Evolutionary conservation across 2,329 filamentous ascomycete genomes (phyloP).

Genomic region (Sporothrix brunneoviolacea): DNA sequence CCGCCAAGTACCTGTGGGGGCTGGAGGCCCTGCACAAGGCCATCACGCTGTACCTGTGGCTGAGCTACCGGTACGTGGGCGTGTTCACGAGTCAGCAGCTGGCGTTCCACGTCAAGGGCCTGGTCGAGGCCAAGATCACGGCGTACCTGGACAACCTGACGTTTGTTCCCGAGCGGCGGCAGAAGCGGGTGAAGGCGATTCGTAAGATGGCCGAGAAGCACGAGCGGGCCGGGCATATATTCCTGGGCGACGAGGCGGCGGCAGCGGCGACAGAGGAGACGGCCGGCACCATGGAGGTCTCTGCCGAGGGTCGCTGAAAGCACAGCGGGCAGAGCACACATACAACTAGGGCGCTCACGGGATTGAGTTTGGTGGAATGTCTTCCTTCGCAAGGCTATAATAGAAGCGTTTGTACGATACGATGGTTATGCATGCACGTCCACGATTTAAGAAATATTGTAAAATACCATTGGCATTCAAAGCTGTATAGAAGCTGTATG

Average conservation of each 20-base stretch:
- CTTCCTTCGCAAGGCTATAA: no score
- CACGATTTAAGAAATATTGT: no score
- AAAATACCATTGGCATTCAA: no score
- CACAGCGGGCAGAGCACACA: no score
- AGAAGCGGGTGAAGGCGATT: constrained; percentile 8
- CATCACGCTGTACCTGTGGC: constrained; percentile 83
- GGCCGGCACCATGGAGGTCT: no score
- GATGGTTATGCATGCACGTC: no score
- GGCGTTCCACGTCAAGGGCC: constrained; percentile 69
- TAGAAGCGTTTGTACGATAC: no score
- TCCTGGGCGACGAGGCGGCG: background rate
- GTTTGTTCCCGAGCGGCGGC: constrained; percentile 32
- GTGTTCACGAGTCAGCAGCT: constrained; percentile 70
- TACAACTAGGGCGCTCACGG: no score
- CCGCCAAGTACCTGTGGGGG: constrained; percentile 53
- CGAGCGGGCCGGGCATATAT: constrained; percentile 2
- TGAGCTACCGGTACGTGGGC: constrained; percentile 80
- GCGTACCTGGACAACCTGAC: constrained; percentile 52
- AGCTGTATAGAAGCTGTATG: no score
- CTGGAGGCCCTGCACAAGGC: constrained; percentile 76
- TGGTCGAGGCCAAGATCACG: constrained; percentile 73
- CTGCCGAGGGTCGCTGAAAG: no score
- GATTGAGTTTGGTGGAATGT: no score
- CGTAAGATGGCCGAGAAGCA: constrained; percentile 18
- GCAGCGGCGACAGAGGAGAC: no score